phyloP scores from a whole-genome alignment of 441 rosid species.

The Gossypium aridum region DNA sequence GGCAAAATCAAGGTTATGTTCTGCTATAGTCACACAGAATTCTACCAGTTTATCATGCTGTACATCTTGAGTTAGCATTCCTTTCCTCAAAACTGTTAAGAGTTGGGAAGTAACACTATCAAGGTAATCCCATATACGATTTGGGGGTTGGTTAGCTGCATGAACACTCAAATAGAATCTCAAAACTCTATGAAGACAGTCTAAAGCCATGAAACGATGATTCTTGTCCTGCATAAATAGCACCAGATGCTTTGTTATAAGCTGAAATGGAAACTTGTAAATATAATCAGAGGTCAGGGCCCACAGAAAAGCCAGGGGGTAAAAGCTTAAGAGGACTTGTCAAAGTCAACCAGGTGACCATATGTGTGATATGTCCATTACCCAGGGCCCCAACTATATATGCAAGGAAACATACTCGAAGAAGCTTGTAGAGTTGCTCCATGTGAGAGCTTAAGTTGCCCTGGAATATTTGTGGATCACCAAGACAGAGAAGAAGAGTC shows the following conservation, averaged over 20 bases:
- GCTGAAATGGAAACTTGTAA: conserved; percentile 10
- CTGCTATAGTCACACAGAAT: conserved; percentile 95
- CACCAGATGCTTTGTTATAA: conserved; percentile 4
- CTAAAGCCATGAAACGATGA: conserved; percentile 97
- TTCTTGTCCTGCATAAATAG: conserved; percentile 76
- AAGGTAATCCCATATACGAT: conserved; percentile 95
- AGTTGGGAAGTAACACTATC: conserved; percentile 99
- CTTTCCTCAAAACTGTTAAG: conserved; percentile 76
- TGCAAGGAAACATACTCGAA: conserved; percentile 57
- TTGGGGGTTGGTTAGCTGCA: conserved; percentile 90
- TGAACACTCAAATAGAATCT: conserved; percentile 95
- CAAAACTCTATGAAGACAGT: conserved; percentile 96
- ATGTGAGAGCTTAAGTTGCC: conserved; percentile 80
- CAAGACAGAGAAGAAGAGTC: conserved; percentile 98
- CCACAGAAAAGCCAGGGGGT: not conserved
- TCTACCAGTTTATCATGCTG: conserved; percentile 99
- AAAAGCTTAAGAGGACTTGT: conserved; percentile 3
- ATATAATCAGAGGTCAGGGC: conserved; percentile 7
- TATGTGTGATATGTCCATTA: conserved; percentile 10
- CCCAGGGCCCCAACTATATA: not conserved
- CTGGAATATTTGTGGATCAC: conserved; percentile 94
- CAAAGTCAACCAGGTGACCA: not conserved
- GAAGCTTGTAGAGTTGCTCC: conserved; percentile 98
- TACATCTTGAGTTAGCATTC: conserved; percentile 93
- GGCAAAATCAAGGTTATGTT: conserved; percentile 98